Evolutionary conservation across 257 asterid genomes (phyloP), one percentile per base, ranked within the genome.

Genomic region (Ballota nigra): DNA sequence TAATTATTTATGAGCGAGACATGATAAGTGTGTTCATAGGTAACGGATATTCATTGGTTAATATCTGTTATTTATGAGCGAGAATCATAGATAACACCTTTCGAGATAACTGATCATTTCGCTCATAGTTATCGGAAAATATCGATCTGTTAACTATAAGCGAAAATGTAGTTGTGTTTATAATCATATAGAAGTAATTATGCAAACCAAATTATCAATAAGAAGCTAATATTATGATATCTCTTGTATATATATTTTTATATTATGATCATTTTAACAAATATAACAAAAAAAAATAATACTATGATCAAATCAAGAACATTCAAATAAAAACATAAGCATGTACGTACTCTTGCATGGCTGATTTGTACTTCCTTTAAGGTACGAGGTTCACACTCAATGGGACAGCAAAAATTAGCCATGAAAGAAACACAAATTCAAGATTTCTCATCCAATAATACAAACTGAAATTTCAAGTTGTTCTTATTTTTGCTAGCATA

Each of bases 371-470:
- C 89, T 64, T 78, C 81, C 3, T 74, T 87, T 78, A 91, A 81
- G 62, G 96, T 91, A 63, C 85, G 87, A 23, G 96, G 97, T 79
- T 91, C 97, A 47, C 75, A 68, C 60, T 91, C 97, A 80, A 89
- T 89, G 31, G 88, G 70, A 73, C 97, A 92, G 66, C 93, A 78
- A 64, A 77, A 71, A 40, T 89, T 86, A 0, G 92, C 93, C 97
- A 87, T 91, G 76, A 68, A 45, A 16, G 63, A 70, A 41, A 49
- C 58, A 34, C 29, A 43, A 24, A 13, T 73, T 61, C 45, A 80
- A 33, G 70, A 68, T 15, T 59, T 41, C 47, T 68, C 72, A 34
- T 59, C 56, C 58, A 49, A 59, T 29, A 16, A 45, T 57, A 65
- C 31, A 53, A 69, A 65, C 0, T 16, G 31, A 31, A 62, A 3